Evolutionary conservation across 805 yeast species (phyloP).

Genomic region (Ogataea trehaloabstinens): DNA sequence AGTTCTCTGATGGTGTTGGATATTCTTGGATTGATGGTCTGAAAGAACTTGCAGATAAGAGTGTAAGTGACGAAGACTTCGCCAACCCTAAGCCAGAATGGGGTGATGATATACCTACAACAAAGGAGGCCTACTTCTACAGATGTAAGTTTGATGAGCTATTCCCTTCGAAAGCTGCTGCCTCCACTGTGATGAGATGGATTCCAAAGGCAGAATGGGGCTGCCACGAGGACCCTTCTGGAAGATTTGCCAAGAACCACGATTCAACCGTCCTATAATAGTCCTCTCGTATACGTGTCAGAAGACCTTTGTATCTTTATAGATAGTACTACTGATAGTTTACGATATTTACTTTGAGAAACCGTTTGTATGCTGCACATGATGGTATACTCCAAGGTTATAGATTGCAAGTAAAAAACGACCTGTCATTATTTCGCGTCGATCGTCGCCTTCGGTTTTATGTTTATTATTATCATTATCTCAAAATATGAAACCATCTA

Average conservation of each 20-base stretch:
- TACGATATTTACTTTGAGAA: too few species aligned
- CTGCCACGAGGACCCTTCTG: slow-evolving; percentile 97
- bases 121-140: slow-evolving; percentile 99
- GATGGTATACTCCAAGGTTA: too few species aligned
- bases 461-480: too few species aligned
- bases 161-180: slow-evolving; percentile 90
- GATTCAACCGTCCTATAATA: slow-evolving; percentile 51
- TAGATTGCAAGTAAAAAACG: too few species aligned
- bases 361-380: too few species aligned
- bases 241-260: slow-evolving; percentile 92
- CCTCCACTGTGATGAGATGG: slow-evolving; percentile 98
- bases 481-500: too few species aligned
- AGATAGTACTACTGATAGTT: neutral
- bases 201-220: slow-evolving; percentile 99
- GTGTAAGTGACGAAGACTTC: slow-evolving; percentile 85
- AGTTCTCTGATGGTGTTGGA: slow-evolving; percentile 99
- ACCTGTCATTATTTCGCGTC: neutral
- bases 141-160: slow-evolving; percentile 93
- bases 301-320: neutral
- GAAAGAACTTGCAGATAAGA: slow-evolving; percentile 89
- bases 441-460: neutral
- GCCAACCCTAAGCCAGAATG: slow-evolving; percentile 91
- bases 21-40: slow-evolving; percentile 99
- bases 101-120: slow-evolving; percentile 93
- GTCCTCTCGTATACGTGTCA: too few species aligned